Evolutionary conservation across 1,284 basidiomycete species (phyloP).

Genomic region (Moesziomyces aphidis): DNA sequence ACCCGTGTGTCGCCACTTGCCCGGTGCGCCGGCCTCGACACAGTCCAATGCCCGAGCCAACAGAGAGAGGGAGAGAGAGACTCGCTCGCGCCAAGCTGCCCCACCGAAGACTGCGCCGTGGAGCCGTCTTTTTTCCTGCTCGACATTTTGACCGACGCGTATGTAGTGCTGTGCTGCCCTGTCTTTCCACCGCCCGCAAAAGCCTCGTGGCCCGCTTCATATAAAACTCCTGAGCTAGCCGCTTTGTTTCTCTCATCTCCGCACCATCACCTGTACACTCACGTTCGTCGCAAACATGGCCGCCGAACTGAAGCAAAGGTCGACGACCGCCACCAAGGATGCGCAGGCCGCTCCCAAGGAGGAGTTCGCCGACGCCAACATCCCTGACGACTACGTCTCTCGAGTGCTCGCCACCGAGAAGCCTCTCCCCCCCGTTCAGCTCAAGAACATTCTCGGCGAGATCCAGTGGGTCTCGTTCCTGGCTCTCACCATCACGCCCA

Average conservation of each 20-base stretch:
- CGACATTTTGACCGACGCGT: background rate
- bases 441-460: conserved; percentile 63
- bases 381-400: conserved; percentile 63
- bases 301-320: conserved; percentile 48
- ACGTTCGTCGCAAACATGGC: conserved; percentile 29
- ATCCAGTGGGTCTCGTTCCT: conserved; percentile 67
- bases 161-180: background rate
- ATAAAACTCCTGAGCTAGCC: background rate
- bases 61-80: too few relatives aligned
- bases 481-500: conserved; percentile 58
- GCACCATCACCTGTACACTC: background rate
- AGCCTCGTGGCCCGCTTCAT: background rate
- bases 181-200: background rate
- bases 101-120: background rate
- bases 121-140: background rate
- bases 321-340: conserved; percentile 36
- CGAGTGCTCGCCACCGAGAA: conserved; percentile 54
- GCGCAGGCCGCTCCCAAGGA: conserved; percentile 50
- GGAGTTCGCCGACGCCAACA: conserved; percentile 57
- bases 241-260: background rate
- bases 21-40: background rate
- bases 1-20: background rate
- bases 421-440: conserved; percentile 59
- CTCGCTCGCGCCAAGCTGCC: background rate
- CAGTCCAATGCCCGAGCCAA: background rate